phyloP scores from a whole-genome alignment of 2,329 filamentous ascomycete species.

The Fusarium robinianum region DNA sequence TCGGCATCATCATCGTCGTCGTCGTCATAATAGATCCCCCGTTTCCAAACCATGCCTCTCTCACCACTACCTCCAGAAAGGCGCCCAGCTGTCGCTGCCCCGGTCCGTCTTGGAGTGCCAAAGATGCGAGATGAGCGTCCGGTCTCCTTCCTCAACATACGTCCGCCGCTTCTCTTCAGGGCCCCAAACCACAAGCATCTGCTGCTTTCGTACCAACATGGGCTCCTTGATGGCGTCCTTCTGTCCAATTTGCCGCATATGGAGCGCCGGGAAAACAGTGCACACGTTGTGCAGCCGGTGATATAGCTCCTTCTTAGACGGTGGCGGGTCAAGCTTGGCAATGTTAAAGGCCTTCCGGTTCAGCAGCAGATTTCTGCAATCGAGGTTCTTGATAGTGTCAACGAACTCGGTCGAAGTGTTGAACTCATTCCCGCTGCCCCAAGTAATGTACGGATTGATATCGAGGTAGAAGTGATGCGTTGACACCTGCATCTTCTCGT shows the following conservation, averaged over 20 bases:
- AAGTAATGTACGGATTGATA: slow-evolving; percentile 39
- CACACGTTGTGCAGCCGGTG: slow-evolving; percentile 42
- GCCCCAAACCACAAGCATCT: slow-evolving; percentile 47
- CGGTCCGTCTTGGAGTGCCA: slow-evolving; percentile 30
- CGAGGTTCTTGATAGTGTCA: slow-evolving; percentile 38
- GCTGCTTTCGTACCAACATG: slow-evolving; percentile 43
- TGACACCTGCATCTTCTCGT: slow-evolving; percentile 47
- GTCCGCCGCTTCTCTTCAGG: slow-evolving; percentile 38
- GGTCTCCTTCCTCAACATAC: slow-evolving; percentile 37
- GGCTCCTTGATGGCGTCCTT: slow-evolving; percentile 42
- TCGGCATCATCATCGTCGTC: no score
- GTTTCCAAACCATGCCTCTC: no score
- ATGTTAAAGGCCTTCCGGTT: slow-evolving; percentile 44
- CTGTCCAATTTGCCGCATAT: slow-evolving; percentile 44
- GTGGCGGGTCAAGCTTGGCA: slow-evolving; percentile 39
- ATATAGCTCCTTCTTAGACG: slow-evolving; percentile 40
- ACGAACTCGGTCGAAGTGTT: slow-evolving; percentile 39
- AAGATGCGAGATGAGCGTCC: slow-evolving; percentile 39
- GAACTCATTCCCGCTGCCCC: slow-evolving; percentile 30
- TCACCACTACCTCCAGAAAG: slow-evolving; percentile 22
- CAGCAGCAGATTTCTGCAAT: slow-evolving; percentile 45
- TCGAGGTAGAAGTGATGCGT: slow-evolving; percentile 46
- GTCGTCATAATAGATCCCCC: no score
- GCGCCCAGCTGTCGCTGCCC: slow-evolving; percentile 18
- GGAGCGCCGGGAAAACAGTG: slow-evolving; percentile 43